These are phyloP conservation scores for Chrysochromulina tobinii DNA, from an alignment of 78 protist genomes.

Conservation along the genomic window DNA sequence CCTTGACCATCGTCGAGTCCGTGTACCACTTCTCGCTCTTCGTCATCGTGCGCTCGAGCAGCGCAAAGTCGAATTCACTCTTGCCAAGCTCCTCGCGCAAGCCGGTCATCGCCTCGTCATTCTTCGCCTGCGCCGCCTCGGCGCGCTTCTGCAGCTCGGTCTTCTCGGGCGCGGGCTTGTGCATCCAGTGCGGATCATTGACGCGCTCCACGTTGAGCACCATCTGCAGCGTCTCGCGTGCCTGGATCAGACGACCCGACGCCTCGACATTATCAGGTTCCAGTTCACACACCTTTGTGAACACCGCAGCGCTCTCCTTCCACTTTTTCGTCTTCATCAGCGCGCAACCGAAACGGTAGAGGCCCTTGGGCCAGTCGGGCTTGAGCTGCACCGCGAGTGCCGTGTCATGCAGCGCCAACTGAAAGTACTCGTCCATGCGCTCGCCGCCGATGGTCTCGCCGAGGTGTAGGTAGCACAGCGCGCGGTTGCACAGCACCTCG, in stretches of 20 bases:
- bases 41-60: background rate
- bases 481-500: background rate
- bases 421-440: background rate
- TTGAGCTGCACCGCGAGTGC: background rate
- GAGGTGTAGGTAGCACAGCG: background rate
- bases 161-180: conserved; percentile 6
- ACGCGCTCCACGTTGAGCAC: conserved; percentile 1
- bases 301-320: background rate
- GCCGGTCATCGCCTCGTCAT: background rate
- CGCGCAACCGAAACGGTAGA: conserved; percentile 10
- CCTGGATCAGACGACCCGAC: background rate
- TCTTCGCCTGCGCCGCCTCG: background rate
- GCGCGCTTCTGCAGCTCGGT: background rate
- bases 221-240: conserved; percentile 7
- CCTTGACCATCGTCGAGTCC: background rate
- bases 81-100: conserved; percentile 7
- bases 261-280: conserved; percentile 18
- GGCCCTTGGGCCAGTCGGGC: background rate
- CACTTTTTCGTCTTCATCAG: background rate
- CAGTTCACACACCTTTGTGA: conserved; percentile 8
- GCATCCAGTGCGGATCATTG: background rate
- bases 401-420: background rate
- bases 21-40: background rate
- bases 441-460: background rate
- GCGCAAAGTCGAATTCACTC: background rate